phyloP scores from a whole-genome alignment of 345 rosid genomes.

The Aurinia saxatilis region DNA sequence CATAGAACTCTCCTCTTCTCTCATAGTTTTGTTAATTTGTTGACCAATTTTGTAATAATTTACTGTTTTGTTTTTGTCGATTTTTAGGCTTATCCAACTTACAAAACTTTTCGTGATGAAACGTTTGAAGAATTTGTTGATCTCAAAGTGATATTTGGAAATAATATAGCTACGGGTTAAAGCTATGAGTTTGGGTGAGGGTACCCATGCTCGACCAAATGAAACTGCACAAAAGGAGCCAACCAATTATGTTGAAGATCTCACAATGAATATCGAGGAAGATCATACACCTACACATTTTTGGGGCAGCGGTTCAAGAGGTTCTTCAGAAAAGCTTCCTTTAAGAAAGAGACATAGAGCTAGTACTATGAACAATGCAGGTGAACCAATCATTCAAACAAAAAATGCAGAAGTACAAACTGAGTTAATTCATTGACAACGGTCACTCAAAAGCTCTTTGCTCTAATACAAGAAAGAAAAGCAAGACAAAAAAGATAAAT shows the following conservation, averaged over 20 bases:
- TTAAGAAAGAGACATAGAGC: neutral
- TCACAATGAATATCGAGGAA: neutral
- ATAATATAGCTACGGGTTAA: neutral
- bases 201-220: neutral
- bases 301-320: neutral
- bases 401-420: neutral
- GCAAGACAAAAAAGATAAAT: too few species aligned
- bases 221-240: neutral
- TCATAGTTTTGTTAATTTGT: too few species aligned
- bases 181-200: neutral
- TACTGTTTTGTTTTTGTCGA: too few species aligned
- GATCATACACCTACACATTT: neutral
- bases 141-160: neutral
- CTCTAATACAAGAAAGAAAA: too few species aligned
- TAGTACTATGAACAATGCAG: neutral
- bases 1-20: too few species aligned
- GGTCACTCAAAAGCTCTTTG: conserved; percentile 34
- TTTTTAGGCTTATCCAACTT: neutral
- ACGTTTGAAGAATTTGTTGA: neutral
- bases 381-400: neutral
- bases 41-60: too few species aligned
- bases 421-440: neutral
- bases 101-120: neutral
- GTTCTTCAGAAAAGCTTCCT: neutral
- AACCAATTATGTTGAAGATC: neutral